Evolutionary conservation across 345 rosid species (phyloP).

Genomic region (Acer negundo): DNA sequence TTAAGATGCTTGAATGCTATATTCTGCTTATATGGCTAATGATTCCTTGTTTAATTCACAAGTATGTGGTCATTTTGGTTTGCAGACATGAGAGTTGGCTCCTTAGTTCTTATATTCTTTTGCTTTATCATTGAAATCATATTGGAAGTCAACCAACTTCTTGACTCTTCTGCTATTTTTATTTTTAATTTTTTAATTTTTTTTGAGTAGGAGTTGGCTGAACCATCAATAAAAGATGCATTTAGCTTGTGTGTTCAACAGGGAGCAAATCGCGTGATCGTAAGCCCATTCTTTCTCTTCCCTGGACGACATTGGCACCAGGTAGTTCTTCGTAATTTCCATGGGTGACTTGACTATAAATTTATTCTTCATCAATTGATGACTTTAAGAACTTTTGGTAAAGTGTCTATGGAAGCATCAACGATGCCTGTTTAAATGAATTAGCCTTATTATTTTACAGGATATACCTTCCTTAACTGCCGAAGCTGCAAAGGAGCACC

Average conservation of each 20-base stretch:
- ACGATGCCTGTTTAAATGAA: constrained; percentile 3
- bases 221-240: constrained; percentile 84
- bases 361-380: neutral
- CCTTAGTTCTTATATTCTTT: neutral
- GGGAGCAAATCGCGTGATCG: constrained; percentile 83
- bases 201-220: constrained; percentile 71
- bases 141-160: neutral
- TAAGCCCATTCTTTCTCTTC: constrained; percentile 89
- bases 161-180: constrained; percentile 12
- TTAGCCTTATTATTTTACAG: constrained; percentile 33
- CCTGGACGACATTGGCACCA: constrained; percentile 95
- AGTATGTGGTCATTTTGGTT: neutral
- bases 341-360: constrained; percentile 11
- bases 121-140: neutral
- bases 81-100: neutral
- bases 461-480: constrained; percentile 84
- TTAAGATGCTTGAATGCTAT: neutral
- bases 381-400: neutral
- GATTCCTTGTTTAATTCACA: neutral
- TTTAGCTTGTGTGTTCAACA: constrained; percentile 65
- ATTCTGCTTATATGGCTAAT: neutral
- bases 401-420: neutral
- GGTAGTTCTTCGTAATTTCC: constrained; percentile 44
- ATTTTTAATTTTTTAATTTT: neutral
- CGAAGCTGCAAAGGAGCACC: constrained; percentile 90